Percentiles rank a stretch among this genome's conserved stretches.
Evolutionary conservation across 345 rosid genomes (phyloP).

Genomic region (Cardiospermum halicacabum): DNA sequence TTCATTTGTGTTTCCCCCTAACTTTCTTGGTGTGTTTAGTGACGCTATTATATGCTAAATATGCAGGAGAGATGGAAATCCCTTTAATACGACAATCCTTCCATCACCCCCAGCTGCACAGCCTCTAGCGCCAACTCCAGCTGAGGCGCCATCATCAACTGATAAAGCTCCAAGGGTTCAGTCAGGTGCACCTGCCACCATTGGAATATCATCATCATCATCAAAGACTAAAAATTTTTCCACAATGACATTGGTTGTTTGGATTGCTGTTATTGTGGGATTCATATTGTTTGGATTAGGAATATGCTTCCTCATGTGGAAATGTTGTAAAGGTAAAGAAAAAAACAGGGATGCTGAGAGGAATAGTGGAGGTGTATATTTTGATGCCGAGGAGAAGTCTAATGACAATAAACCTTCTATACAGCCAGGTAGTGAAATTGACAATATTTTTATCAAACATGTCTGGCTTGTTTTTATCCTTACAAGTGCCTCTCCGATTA

Average conservation of each 20-base stretch:
- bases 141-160: conserved; percentile 47
- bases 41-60: conserved; percentile 6
- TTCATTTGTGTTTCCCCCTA: neutral
- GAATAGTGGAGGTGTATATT: conserved; percentile 17
- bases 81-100: conserved; percentile 71
- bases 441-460: conserved; percentile 13
- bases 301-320: conserved; percentile 40
- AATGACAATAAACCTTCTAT: conserved; percentile 34
- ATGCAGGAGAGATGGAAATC: conserved; percentile 90
- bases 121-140: conserved; percentile 44
- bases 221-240: conserved; percentile 32
- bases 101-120: conserved; percentile 55
- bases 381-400: conserved; percentile 24
- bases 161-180: conserved; percentile 26
- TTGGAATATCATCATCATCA: conserved; percentile 33
- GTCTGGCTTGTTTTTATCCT: neutral
- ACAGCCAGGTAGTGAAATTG: conserved; percentile 21
- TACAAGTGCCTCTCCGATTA: conserved; percentile 12
- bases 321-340: conserved; percentile 41
- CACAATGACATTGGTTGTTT: conserved; percentile 32
- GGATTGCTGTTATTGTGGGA: conserved; percentile 41
- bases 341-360: conserved; percentile 19
- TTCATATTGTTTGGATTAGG: conserved; percentile 35
- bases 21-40: neutral
- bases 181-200: conserved; percentile 30